phyloP scores from a whole-genome alignment of 768 basidiomycete genomes.

The Leucogyrophana mollusca region DNA sequence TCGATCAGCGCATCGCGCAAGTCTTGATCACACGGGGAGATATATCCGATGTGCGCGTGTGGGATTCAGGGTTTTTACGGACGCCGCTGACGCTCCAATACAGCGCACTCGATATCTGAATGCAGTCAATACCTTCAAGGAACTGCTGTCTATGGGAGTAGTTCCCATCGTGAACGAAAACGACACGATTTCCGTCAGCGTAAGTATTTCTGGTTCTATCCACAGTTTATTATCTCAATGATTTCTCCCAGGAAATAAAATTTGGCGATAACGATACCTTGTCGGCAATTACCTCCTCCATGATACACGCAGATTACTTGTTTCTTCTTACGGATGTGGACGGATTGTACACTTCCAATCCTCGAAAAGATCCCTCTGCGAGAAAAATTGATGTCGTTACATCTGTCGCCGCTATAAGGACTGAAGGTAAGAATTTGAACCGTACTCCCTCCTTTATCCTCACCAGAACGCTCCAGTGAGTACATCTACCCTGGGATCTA shows the following conservation, averaged over 20 bases:
- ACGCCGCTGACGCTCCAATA: neutral
- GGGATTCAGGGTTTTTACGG: neutral
- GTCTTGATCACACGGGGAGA: conserved; percentile 92
- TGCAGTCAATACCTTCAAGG: conserved; percentile 92
- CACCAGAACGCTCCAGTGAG: conserved; percentile 56
- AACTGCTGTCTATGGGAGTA: conserved; percentile 89
- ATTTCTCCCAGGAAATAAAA: conserved; percentile 85
- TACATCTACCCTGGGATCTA: conserved; percentile 88
- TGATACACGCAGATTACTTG: conserved; percentile 97
- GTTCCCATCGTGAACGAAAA: conserved; percentile 99
- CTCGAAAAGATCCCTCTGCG: conserved; percentile 84
- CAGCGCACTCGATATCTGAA: conserved; percentile 95
- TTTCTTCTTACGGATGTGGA: conserved; percentile 97
- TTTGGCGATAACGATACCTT: conserved; percentile 99
- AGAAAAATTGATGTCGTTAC: conserved; percentile 78
- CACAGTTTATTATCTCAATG: neutral
- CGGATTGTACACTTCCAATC: conserved; percentile 93
- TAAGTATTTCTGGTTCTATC: conserved; percentile 39
- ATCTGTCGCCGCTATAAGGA: conserved; percentile 78
- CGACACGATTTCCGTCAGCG: conserved; percentile 96
- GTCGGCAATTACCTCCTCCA: conserved; percentile 94
- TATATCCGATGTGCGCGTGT: conserved; percentile 81
- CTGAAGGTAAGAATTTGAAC: conserved; percentile 55
- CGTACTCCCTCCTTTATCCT: neutral
- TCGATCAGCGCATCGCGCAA: conserved; percentile 95